Percentiles rank a stretch among this genome's conserved stretches.
Conservation (phyloP, 768 basidiomycete genomes). For the Suillus cothurnatus region DNA sequence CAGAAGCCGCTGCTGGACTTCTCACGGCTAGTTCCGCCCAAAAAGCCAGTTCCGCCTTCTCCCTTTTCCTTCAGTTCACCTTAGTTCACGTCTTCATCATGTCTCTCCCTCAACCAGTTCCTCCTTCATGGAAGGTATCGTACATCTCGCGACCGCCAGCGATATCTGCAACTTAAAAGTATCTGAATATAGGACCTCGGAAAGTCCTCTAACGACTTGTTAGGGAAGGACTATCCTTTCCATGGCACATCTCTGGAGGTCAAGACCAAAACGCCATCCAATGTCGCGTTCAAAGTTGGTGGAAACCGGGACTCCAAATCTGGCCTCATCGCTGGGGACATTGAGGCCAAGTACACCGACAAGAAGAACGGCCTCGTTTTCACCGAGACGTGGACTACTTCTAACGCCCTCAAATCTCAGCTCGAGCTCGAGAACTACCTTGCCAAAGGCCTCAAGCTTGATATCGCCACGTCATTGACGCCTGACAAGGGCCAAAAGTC, state of each 20-base stretch:
- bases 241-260: slow-evolving; percentile 72
- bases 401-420: slow-evolving; percentile 88
- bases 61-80: slow-evolving; percentile 16
- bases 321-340: slow-evolving; percentile 76
- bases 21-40: slow-evolving; percentile 33
- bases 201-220: slow-evolving; percentile 95
- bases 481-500: slow-evolving; percentile 88
- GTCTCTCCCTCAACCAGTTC: slow-evolving; percentile 95
- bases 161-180: slow-evolving; percentile 8
- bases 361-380: slow-evolving; percentile 90
- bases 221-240: slow-evolving; percentile 92
- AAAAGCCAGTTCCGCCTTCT: slow-evolving; percentile 10
- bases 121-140: slow-evolving; percentile 93
- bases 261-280: slow-evolving; percentile 87
- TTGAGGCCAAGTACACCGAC: slow-evolving; percentile 95
- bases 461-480: slow-evolving; percentile 77
- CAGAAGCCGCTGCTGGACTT: slow-evolving; percentile 15
- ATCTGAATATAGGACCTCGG: slow-evolving; percentile 72
- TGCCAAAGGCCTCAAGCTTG: slow-evolving; percentile 97
- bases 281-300: slow-evolving; percentile 91
- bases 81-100: slow-evolving; percentile 48
- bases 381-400: slow-evolving; percentile 95
- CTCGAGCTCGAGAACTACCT: slow-evolving; percentile 97
- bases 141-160: background rate
- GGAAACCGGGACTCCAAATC: slow-evolving; percentile 81